Evolutionary conservation across 228 moss, liverwort and hornwort genomes (phyloP).

Genomic region (Sphagnum magellanicum): DNA sequence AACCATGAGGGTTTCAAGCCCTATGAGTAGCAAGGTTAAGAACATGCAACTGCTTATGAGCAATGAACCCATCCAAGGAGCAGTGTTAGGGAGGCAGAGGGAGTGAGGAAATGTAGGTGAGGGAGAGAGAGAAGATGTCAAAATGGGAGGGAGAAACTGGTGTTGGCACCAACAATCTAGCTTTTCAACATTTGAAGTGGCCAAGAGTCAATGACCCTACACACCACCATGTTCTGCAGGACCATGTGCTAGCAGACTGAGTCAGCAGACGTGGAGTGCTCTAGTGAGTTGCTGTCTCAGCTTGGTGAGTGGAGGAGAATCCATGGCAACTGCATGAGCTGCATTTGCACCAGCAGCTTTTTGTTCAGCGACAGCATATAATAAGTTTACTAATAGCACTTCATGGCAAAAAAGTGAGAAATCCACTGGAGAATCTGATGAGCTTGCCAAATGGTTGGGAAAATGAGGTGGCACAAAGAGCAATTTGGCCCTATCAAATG

Average conservation of each 20-base stretch:
- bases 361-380: conserved; percentile 41
- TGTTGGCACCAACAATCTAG: conserved; percentile 21
- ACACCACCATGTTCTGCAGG: conserved; percentile 17
- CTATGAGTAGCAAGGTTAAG: conserved; percentile 36
- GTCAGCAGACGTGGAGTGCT: conserved; percentile 23
- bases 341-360: conserved; percentile 50
- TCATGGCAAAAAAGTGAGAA: conserved; percentile 22
- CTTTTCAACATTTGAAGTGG: conserved; percentile 15
- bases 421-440: conserved; percentile 22
- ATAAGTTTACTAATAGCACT: conserved; percentile 14
- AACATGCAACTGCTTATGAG: conserved; percentile 27
- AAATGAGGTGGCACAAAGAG: too few species aligned
- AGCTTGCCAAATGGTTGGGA: conserved; percentile 8
- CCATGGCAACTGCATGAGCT: conserved; percentile 49
- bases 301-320: conserved; percentile 39
- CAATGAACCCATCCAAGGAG: conserved; percentile 17
- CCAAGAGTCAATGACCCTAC: conserved; percentile 37
- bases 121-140: conserved; percentile 28
- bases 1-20: conserved; percentile 36
- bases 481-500: too few species aligned
- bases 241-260: conserved; percentile 10
- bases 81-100: conserved; percentile 23
- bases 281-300: conserved; percentile 31
- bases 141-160: conserved; percentile 32
- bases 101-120: conserved; percentile 18